phyloP scores from a whole-genome alignment of 441 rosid genomes.

The Populus hybrid region DNA sequence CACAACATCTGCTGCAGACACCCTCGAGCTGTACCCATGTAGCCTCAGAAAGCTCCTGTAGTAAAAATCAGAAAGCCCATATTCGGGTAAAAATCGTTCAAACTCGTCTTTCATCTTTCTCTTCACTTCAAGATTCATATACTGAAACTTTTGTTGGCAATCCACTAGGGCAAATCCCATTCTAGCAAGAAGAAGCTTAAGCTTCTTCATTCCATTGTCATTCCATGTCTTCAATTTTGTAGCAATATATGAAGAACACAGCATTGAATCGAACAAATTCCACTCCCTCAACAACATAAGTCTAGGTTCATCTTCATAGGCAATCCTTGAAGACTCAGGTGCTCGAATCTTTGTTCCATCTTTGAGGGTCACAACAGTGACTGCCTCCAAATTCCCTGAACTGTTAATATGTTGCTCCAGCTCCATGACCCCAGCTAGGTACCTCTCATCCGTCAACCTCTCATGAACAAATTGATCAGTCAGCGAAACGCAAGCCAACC shows the following conservation, averaged over 20 bases:
- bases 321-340: slow-evolving; percentile 75
- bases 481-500: slow-evolving; percentile 92
- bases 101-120: slow-evolving; percentile 86
- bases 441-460: slow-evolving; percentile 91
- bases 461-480: slow-evolving; percentile 98
- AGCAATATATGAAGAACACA: slow-evolving; percentile 84
- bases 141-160: slow-evolving; percentile 92
- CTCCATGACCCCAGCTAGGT: slow-evolving; percentile 93
- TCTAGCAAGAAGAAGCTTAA: slow-evolving; percentile 84
- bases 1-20: slow-evolving; percentile 95
- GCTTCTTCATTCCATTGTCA: slow-evolving; percentile 86
- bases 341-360: slow-evolving; percentile 89
- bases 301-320: slow-evolving; percentile 87
- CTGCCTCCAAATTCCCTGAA: slow-evolving; percentile 77
- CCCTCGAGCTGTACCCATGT: slow-evolving; percentile 87
- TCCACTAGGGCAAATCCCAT: slow-evolving; percentile 93
- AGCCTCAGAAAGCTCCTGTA: slow-evolving; percentile 73
- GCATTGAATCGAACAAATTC: slow-evolving; percentile 92
- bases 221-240: slow-evolving; percentile 92
- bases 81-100: slow-evolving; percentile 77
- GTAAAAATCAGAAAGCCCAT: slow-evolving; percentile 82
- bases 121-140: slow-evolving; percentile 86
- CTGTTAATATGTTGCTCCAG: slow-evolving; percentile 92
- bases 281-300: slow-evolving; percentile 89
- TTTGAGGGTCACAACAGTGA: slow-evolving; percentile 73